phyloP scores from a whole-genome alignment of 2,329 filamentous ascomycete species.

The Cyphellophora attinorum region DNA sequence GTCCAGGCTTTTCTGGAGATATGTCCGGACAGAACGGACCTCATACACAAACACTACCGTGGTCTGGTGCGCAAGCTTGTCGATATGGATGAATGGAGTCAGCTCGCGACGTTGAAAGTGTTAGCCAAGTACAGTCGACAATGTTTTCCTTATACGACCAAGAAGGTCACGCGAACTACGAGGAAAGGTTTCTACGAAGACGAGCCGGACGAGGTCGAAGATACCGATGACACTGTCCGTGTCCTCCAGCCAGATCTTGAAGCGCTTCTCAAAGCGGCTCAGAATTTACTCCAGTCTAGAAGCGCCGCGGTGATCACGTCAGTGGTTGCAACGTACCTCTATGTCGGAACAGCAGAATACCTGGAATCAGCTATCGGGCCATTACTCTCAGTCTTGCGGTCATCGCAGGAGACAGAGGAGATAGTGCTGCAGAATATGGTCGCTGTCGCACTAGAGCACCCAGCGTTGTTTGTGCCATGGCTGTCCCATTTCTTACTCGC shows the following conservation, averaged over 20 bases:
- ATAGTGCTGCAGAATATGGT: constrained; percentile 91
- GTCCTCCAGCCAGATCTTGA: constrained; percentile 73
- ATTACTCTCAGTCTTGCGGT: constrained; percentile 73
- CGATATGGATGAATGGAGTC: constrained; percentile 99
- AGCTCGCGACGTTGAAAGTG: constrained; percentile 70
- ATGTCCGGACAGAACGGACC: constrained; percentile 75
- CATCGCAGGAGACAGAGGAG: constrained; percentile 78
- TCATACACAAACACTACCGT: constrained; percentile 86
- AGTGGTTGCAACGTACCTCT: constrained; percentile 73
- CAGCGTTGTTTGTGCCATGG: constrained; percentile 76
- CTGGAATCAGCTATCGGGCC: constrained; percentile 69
- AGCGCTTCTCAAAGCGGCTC: constrained; percentile 68
- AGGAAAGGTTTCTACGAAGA: constrained; percentile 77
- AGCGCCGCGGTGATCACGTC: constrained; percentile 89
- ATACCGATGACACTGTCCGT: constrained; percentile 42
- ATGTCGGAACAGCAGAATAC: constrained; percentile 71
- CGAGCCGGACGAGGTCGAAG: constrained; percentile 37
- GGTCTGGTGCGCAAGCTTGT: constrained; percentile 79
- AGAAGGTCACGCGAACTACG: constrained; percentile 46
- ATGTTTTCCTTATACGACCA: constrained; percentile 69
- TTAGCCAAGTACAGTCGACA: constrained; percentile 77
- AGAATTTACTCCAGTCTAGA: constrained; percentile 78
- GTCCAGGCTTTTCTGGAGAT: constrained; percentile 82
- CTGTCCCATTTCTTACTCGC: constrained; percentile 82
- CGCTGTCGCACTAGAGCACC: constrained; percentile 70